Base-by-base conservation (phyloP, 2,329 filamentous ascomycete genomes). In the Tolypocladium tundrense region DNA sequence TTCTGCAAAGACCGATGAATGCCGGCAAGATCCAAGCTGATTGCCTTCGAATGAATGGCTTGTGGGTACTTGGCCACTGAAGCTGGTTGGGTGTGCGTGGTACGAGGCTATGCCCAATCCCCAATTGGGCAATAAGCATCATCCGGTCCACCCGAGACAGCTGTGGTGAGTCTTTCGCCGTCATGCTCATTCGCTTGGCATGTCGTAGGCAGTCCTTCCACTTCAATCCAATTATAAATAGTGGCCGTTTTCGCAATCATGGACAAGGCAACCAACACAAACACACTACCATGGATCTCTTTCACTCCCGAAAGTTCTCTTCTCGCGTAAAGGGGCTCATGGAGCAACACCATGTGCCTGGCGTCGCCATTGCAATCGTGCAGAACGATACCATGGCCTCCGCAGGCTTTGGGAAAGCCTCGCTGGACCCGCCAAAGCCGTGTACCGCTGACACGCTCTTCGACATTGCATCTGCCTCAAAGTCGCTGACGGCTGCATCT, bases 401-500 rank as follows among this genome's bases (percentile, higher is more conserved):
- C 5, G 57, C 55, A n/a, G 66, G 61, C 24, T 66, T 66, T 40
- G 66, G 67, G 35, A 42, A 56, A 16, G 63, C 64, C 8, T 60
- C 58, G 4, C 53, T 68, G 0, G 61, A 65, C 6, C 62, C 63
- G 3, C 55, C 53, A 0, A 40, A 33, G 50, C 43, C 54, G 10
- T 65, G 62, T 41, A 68, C 66, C 0, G 41, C 66, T 0, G 63
- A 69, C 31, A 68, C 66, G 37, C 59, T 68, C 8, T 68, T 69
- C 37, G 65, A 68, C 52, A 61, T 68, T 54, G 67, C 63, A 6
- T 68, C 67, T 0, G 59, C 61, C 7, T 62, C 66, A 24, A 69
- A 68, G 50, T 67, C 63, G 3, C 60, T 69, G 50, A 69, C 66
- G 1, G 67, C 65, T 1, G 66, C 64, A 0, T 59, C 67, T 0